phyloP scores from a whole-genome alignment of 495 filamentous ascomycete genomes.

The Aspergillus ostianus region DNA sequence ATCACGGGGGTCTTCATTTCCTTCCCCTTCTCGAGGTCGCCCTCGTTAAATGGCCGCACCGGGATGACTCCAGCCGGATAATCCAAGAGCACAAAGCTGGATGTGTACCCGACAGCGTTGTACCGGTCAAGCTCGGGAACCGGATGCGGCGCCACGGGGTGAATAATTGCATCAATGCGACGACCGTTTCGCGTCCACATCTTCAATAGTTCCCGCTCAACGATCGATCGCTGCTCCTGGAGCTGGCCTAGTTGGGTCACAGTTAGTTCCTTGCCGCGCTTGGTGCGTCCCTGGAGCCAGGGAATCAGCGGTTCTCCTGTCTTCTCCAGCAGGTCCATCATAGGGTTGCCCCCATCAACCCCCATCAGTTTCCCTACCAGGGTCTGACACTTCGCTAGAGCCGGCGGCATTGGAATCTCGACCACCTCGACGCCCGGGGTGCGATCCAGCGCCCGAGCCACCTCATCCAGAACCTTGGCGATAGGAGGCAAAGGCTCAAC shows the following conservation, averaged over 20 bases:
- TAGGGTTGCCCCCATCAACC: constrained; percentile 51
- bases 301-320: constrained; percentile 57
- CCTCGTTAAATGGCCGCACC: constrained; percentile 45
- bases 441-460: constrained; percentile 39
- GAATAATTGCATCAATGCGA: constrained; percentile 54
- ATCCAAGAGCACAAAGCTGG: constrained; percentile 59
- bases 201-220: constrained; percentile 54
- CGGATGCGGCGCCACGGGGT: constrained; percentile 58
- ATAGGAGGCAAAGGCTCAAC: constrained; percentile 60
- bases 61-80: constrained; percentile 60
- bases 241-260: constrained; percentile 47
- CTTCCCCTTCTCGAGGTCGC: constrained; percentile 48
- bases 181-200: constrained; percentile 47
- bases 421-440: constrained; percentile 51
- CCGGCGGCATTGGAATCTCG: constrained; percentile 47
- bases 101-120: constrained; percentile 61
- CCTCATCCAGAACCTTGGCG: constrained; percentile 50
- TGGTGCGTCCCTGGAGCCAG: constrained; percentile 53
- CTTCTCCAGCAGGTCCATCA: constrained; percentile 53
- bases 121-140: constrained; percentile 63
- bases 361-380: constrained; percentile 58
- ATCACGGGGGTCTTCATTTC: constrained; percentile 42
- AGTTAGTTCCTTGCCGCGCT: constrained; percentile 38
- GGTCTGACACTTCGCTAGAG: constrained; percentile 50
- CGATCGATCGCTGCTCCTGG: constrained; percentile 45